Conservation (phyloP, 306 rosid species). For the Rosa multiflora region DNA sequence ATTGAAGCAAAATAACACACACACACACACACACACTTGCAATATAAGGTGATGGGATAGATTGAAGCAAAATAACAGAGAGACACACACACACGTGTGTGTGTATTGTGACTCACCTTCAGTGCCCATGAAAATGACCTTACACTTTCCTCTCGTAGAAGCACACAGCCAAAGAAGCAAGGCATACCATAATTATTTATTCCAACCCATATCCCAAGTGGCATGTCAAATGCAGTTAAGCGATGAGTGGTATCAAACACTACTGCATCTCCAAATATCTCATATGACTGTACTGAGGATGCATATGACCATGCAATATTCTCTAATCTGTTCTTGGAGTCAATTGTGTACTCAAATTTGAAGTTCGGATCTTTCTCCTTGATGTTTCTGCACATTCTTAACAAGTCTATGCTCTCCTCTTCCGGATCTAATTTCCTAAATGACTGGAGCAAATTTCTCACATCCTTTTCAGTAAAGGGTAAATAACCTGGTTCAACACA, state of each 20-base stretch:
- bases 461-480: conserved; percentile 97
- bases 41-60: conserved; percentile 7
- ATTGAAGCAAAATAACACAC: conserved; percentile 5
- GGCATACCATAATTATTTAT: conserved; percentile 97
- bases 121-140: conserved; percentile 88
- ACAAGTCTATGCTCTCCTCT: conserved; percentile 80
- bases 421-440: conserved; percentile 87
- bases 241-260: conserved; percentile 95
- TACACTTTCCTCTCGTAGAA: conserved; percentile 75
- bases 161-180: conserved; percentile 92
- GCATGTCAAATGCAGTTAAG: conserved; percentile 89
- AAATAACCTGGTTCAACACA: conserved; percentile 88
- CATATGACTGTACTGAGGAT: conserved; percentile 76
- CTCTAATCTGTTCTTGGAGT: conserved; percentile 68
- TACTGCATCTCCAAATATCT: conserved; percentile 86
- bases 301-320: conserved; percentile 97
- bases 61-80: conserved; percentile 5
- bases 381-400: conserved; percentile 85
- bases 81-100: neutral
- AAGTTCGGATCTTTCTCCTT: conserved; percentile 89
- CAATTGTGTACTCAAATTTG: conserved; percentile 82
- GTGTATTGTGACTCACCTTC: conserved; percentile 51
- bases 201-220: conserved; percentile 94
- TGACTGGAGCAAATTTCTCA: conserved; percentile 85
- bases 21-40: neutral